Evolutionary conservation across 2,329 filamentous ascomycete genomes (phyloP).

Genomic region (Amauroascus niger): DNA sequence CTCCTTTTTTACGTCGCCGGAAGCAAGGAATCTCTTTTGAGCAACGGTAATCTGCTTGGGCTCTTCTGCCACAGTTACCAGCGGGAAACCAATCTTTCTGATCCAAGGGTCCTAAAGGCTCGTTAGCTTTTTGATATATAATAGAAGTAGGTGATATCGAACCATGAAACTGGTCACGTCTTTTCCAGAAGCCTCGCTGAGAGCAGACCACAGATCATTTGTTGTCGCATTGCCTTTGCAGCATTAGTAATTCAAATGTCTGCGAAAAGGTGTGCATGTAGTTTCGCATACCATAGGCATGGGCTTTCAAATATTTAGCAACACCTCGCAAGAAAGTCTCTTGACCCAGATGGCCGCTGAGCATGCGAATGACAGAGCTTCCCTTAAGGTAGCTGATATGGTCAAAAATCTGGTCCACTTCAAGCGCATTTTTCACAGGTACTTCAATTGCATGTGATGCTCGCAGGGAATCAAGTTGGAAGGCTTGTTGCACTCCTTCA

Average conservation of each 20-base stretch:
- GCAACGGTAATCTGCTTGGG: constrained; percentile 57
- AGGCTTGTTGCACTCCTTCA: constrained; percentile 86
- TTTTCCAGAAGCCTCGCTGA: constrained; percentile 77
- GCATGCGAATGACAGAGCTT: constrained; percentile 91
- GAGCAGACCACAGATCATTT: constrained; percentile 77
- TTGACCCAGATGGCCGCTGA: constrained; percentile 78
- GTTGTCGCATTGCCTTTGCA: constrained; percentile 67
- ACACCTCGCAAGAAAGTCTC: constrained; percentile 87
- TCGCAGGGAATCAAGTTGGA: constrained; percentile 78
- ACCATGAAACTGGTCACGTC: constrained; percentile 81
- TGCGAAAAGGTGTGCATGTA: neutral
- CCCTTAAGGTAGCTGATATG: constrained; percentile 94
- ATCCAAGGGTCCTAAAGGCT: constrained; percentile 65
- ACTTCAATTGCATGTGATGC: constrained; percentile 95
- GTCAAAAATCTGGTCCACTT: constrained; percentile 97
- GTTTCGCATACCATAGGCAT: constrained; percentile 59
- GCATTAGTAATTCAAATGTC: neutral
- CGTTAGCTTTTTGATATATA: constrained; percentile 11
- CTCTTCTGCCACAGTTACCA: constrained; percentile 77
- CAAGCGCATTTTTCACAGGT: constrained; percentile 81
- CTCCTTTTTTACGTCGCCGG: constrained; percentile 79
- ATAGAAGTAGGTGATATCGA: constrained; percentile 13
- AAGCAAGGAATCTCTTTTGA: constrained; percentile 83
- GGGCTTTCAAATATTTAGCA: constrained; percentile 74
- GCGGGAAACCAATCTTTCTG: constrained; percentile 85